Percentiles rank a stretch among this genome's conserved stretches.
These are phyloP conservation scores for Rosa lucieae DNA, from an alignment of 306 rosid species.

Conservation along the genomic window DNA sequence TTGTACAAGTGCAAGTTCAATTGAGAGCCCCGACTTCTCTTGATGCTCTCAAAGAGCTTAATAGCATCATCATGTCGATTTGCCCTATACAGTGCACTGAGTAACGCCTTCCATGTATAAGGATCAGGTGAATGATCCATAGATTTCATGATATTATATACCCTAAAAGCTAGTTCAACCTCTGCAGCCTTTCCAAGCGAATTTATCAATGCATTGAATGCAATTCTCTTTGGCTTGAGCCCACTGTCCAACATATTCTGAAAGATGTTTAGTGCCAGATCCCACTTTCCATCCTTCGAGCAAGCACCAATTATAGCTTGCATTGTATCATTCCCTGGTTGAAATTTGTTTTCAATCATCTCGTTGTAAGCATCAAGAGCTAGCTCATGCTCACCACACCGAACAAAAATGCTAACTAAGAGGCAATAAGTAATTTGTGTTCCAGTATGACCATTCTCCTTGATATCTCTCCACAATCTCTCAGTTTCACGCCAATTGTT, in stretches of 20 bases:
- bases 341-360: constrained; percentile 64
- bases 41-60: constrained; percentile 60
- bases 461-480: constrained; percentile 74
- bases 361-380: constrained; percentile 73
- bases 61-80: constrained; percentile 54
- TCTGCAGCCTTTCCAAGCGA: constrained; percentile 76
- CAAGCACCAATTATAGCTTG: constrained; percentile 64
- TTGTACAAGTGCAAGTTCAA: constrained; percentile 65
- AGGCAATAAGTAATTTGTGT: constrained; percentile 61
- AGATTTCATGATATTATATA: constrained; percentile 44
- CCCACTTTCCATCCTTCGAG: constrained; percentile 80
- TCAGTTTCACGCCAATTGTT: constrained; percentile 72
- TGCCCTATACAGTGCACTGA: constrained; percentile 59
- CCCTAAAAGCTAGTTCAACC: constrained; percentile 61
- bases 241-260: constrained; percentile 55
- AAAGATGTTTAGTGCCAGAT: constrained; percentile 53
- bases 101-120: constrained; percentile 76
- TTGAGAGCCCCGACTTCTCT: constrained; percentile 30
- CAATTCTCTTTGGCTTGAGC: constrained; percentile 54
- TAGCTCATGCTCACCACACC: constrained; percentile 62
- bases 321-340: constrained; percentile 59
- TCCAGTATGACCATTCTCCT: constrained; percentile 47
- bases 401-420: constrained; percentile 62
- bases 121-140: constrained; percentile 63
- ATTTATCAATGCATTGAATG: constrained; percentile 74